A percentile compares a stretch with the other conserved stretches of the same genome.
Evolutionary conservation across 179 eudicot genomes (phyloP).

Genomic region (Silene vulgaris): DNA sequence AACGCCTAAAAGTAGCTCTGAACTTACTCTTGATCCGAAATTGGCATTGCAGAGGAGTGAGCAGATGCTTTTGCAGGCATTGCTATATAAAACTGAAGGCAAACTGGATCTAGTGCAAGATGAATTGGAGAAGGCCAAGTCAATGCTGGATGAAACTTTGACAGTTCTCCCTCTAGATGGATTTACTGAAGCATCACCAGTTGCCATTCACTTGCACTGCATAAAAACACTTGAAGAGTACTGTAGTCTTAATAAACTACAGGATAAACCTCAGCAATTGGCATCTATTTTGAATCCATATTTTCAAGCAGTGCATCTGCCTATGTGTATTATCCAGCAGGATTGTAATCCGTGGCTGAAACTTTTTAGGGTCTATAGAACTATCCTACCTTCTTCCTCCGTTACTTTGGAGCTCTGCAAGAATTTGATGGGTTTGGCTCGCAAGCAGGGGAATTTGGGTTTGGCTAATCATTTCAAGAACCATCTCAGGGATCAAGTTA

Average conservation of each 20-base stretch:
- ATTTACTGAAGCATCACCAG: slow-evolving; percentile 69
- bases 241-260: slow-evolving; percentile 40
- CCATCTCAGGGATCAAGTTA: slow-evolving; percentile 52
- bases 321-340: slow-evolving; percentile 56
- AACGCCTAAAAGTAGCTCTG: slow-evolving; percentile 93
- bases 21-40: slow-evolving; percentile 92
- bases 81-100: slow-evolving; percentile 70
- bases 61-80: slow-evolving; percentile 97
- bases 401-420: slow-evolving; percentile 67
- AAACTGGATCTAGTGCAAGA: slow-evolving; percentile 57
- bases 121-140: slow-evolving; percentile 70
- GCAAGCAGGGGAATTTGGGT: slow-evolving; percentile 73
- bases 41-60: slow-evolving; percentile 95
- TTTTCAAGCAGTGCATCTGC: slow-evolving; percentile 42
- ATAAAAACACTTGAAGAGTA: slow-evolving; percentile 67
- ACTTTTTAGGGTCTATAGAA: slow-evolving; percentile 70
- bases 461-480: slow-evolving; percentile 66
- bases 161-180: slow-evolving; percentile 84
- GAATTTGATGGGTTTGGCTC: slow-evolving; percentile 64
- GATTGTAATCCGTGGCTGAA: slow-evolving; percentile 83
- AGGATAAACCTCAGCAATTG: slow-evolving; percentile 40
- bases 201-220: slow-evolving; percentile 80
- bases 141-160: slow-evolving; percentile 73
- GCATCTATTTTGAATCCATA: slow-evolving; percentile 52
- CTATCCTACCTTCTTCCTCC: slow-evolving; percentile 54